A percentile compares a stretch with the other conserved stretches of the same genome.
These are phyloP conservation scores for Klebsormidium nitens DNA, from an alignment of 139 green algal genomes.

Conservation along the genomic window DNA sequence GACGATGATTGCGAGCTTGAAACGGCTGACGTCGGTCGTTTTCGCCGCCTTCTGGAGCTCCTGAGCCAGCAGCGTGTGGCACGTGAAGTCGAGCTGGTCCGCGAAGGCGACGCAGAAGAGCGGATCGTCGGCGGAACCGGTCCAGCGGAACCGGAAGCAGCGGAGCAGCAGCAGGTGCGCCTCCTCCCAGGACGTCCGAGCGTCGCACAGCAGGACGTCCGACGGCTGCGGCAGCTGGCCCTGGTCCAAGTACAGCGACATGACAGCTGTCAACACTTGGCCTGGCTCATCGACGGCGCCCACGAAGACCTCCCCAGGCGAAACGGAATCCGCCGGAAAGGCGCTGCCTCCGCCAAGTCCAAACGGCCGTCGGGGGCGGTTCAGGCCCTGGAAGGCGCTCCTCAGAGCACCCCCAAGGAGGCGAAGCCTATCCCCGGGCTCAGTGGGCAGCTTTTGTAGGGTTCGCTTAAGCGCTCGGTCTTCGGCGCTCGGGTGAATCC, in stretches of 20 bases:
- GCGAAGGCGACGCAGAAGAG: neutral
- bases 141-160: too few species aligned
- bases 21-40: neutral
- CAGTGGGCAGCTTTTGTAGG: too few species aligned
- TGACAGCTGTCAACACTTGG: neutral
- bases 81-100: neutral
- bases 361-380: neutral
- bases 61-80: neutral
- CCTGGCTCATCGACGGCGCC: neutral
- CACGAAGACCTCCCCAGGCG: neutral
- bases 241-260: conserved; percentile 3
- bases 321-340: neutral
- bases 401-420: neutral
- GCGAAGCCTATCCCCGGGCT: too few species aligned
- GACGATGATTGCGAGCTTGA: neutral
- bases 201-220: conserved; percentile 4
- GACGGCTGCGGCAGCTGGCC: neutral
- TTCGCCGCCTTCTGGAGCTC: neutral
- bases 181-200: conserved; percentile 4
- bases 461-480: too few species aligned
- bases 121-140: neutral
- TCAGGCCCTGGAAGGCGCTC: neutral
- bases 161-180: conserved; percentile 9
- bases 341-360: neutral
- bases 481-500: too few species aligned